These are phyloP conservation scores for Rhytidiadelphus loreus DNA, from an alignment of 225 moss, liverwort and hornwort genomes.

Conservation along the genomic window DNA sequence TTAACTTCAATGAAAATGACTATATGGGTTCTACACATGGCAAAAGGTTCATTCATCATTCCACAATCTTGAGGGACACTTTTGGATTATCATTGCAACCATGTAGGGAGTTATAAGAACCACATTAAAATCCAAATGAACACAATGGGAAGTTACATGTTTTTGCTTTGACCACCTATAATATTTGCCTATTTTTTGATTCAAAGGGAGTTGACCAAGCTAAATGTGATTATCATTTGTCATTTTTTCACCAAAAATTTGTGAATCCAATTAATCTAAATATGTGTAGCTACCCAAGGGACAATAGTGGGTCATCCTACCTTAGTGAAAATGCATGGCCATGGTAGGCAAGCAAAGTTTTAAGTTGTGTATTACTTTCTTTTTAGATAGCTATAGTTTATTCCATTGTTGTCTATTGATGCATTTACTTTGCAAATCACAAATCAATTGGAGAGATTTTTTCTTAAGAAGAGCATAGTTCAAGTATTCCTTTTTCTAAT, in stretches of 20 bases:
- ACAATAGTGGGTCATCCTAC: background rate
- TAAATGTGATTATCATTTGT: background rate
- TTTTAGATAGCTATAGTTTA: background rate
- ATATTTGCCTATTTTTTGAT: background rate
- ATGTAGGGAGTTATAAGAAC: background rate
- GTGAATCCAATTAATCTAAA: background rate
- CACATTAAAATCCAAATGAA: background rate
- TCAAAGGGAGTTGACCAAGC: fast-evolving
- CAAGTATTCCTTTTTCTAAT: no score
- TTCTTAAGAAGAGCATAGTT: no score
- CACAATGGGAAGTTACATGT: background rate
- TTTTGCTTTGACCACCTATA: background rate
- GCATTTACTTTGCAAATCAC: background rate
- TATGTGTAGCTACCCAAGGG: background rate
- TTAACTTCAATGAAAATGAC: background rate
- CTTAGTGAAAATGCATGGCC: background rate
- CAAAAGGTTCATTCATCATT: background rate
- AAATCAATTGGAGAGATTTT: background rate
- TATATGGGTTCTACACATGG: fast-evolving
- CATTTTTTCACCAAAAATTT: background rate
- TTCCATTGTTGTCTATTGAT: no score
- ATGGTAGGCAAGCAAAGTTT: background rate
- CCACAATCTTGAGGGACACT: background rate
- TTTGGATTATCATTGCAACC: background rate
- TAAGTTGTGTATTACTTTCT: background rate